Evolutionary conservation across 805 yeast species (phyloP), one percentile per base, ranked within the genome.

Genomic region (Yamadazyma takamatsuzukensis): DNA sequence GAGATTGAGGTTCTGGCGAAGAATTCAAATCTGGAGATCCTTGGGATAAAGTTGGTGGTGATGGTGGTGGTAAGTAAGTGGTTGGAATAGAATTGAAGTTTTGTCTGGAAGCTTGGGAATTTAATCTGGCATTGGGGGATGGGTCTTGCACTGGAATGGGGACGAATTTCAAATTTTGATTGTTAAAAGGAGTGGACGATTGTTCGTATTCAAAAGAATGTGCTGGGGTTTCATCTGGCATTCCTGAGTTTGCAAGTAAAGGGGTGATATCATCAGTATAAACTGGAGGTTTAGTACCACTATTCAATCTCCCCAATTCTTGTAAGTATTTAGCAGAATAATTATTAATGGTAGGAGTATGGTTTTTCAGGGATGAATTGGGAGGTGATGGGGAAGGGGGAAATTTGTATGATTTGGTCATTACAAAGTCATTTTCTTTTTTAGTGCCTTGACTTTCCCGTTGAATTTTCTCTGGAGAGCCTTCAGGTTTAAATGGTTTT

Each of bases 371-470:
- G 11, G 6, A 10, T 23, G 40, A 11, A 18, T 21, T 18, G 17
- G 41, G 31, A 0, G 61, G 51, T 4, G 56, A 40, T 11, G 72
- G 65, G 1, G 65, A 56, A 4, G 69, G 62, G 1, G 84, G 85
- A 44, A 79, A 79, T 49, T 72, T 78, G 54, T 74, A 79, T 3
- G 67, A 53, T n/a, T 56, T 64, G 4, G 78, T 72, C 8, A 74
- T 63, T 18, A 69, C 62, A 38, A 64, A 74, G 30, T 78, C 82
- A 12, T 49, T 42, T 6, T 36, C 45, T 18, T 39, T 37, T 27
- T 37, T 31, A 27, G 15, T 27, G 23, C 22, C 26, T 27, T 21
- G 24, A 15, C 13, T 18, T 31, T 29, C 40, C n/a, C 8, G 27
- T 8, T 7, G 32, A 23, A 12, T 28, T 23, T 28, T 47, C 41